Conservation (phyloP, 169 alveolate genomes). For the Cryptosporidium ryanae region DNA sequence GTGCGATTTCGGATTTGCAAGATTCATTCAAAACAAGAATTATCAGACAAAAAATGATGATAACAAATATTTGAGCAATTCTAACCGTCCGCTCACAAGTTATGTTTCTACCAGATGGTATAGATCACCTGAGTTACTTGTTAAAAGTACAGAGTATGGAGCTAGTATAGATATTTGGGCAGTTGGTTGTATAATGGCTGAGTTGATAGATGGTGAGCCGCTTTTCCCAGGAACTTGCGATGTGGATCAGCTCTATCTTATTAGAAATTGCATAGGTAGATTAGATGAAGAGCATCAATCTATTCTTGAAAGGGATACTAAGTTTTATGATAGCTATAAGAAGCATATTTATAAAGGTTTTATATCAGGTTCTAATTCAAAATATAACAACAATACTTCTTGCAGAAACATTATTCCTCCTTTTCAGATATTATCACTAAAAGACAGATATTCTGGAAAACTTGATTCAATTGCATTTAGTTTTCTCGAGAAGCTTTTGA, state of each 20-base stretch:
- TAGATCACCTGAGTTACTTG: conserved; percentile 89
- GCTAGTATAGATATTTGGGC: conserved; percentile 92
- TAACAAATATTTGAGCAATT: neutral
- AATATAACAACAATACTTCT: conserved; percentile 78
- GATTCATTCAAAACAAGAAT: conserved; percentile 82
- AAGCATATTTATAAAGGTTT: conserved; percentile 61
- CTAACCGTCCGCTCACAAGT: conserved; percentile 82
- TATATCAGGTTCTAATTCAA: conserved; percentile 85
- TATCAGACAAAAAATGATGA: conserved; percentile 14
- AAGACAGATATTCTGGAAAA: conserved; percentile 84
- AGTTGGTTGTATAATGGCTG: conserved; percentile 93
- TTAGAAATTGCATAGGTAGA: conserved; percentile 85
- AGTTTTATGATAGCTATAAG: conserved; percentile 54
- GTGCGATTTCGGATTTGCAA: conserved; percentile 94
- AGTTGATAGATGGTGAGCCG: conserved; percentile 93
- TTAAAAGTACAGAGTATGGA: conserved; percentile 85
- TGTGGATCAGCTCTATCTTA: conserved; percentile 87
- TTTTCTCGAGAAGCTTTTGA: conserved; percentile 84
- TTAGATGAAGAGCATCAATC: conserved; percentile 82
- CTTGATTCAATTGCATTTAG: conserved; percentile 81
- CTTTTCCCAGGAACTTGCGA: conserved; percentile 93
- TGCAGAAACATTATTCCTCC: conserved; percentile 76
- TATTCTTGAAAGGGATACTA: conserved; percentile 83
- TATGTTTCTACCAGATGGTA: conserved; percentile 92
- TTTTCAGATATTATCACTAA: conserved; percentile 77